phyloP scores from a whole-genome alignment of 345 rosid species.

The Gossypium arboreum region DNA sequence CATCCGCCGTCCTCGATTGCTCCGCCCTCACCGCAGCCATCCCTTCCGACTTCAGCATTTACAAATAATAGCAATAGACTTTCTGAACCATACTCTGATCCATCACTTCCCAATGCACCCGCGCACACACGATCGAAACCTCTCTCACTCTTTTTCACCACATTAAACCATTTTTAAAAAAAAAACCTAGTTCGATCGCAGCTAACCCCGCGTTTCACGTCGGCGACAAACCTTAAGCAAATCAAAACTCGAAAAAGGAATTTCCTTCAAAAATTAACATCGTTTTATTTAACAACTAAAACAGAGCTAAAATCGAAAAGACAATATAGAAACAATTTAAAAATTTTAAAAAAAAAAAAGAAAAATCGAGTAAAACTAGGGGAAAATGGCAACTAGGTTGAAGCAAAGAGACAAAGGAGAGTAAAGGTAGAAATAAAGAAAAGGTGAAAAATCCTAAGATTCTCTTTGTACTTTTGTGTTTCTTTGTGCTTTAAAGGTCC shows the following conservation, averaged over 20 bases:
- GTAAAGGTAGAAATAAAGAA: constrained; percentile 5
- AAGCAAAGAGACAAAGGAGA: constrained; percentile 18
- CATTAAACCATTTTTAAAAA: neutral
- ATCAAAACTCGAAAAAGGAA: neutral
- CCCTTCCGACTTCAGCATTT: constrained; percentile 9
- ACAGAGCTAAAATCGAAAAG: neutral
- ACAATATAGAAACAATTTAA: neutral
- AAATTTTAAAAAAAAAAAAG: neutral
- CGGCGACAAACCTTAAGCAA: neutral
- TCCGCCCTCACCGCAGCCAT: constrained; percentile 34
- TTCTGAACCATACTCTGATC: neutral
- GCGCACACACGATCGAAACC: neutral
- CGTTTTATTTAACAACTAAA: neutral
- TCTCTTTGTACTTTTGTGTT: neutral
- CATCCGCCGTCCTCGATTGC: constrained; percentile 27
- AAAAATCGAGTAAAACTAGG: constrained; percentile 18
- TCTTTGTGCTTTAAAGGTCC: neutral
- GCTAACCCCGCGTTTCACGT: constrained; percentile 7
- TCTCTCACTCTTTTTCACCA: constrained; percentile 3
- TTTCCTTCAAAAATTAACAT: neutral
- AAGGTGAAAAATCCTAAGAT: constrained; percentile 18
- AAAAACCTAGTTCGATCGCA: constrained; percentile 5
- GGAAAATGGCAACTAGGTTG: neutral
- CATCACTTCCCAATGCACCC: constrained; percentile 13
- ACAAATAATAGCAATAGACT: neutral